Evolutionary conservation across 1,284 basidiomycete genomes (phyloP).

Genomic region (Puccinia novopanici): DNA sequence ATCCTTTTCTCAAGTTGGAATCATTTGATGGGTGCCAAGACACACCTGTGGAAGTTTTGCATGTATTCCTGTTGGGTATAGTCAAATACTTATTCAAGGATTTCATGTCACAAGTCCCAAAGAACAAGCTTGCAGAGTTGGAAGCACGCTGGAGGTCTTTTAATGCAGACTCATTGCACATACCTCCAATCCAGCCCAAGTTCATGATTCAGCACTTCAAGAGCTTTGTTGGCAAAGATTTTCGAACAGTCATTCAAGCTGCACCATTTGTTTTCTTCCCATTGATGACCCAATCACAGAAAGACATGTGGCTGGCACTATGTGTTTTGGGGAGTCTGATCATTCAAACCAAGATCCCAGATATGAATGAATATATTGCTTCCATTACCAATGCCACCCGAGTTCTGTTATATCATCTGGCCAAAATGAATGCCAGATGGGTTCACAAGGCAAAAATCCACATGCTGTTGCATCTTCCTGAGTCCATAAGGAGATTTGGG

Average conservation of each 20-base stretch:
- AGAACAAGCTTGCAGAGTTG: not conserved
- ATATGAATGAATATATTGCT: not conserved
- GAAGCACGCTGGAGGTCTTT: too few relatives aligned
- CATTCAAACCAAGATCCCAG: not conserved
- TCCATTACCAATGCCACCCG: not conserved
- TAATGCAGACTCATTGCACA: not conserved
- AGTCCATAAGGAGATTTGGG: not conserved
- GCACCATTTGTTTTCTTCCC: too few relatives aligned
- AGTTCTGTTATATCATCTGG: too few relatives aligned
- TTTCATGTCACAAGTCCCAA: not conserved
- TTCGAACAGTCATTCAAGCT: too few relatives aligned
- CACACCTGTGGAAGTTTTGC: conserved; percentile 2
- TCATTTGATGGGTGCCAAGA: conserved; percentile 3
- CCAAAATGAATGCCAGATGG: not conserved
- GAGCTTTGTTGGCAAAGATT: too few relatives aligned
- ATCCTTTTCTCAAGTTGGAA: too few relatives aligned
- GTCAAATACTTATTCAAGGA: not conserved
- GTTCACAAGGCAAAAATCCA: conserved; percentile 7
- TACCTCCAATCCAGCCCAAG: not conserved
- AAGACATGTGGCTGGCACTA: too few relatives aligned
- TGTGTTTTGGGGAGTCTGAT: too few relatives aligned
- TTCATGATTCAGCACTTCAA: not conserved
- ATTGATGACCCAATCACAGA: too few relatives aligned
- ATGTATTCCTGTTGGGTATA: not conserved
- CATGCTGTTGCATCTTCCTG: not conserved